Evolutionary conservation across 2,329 filamentous ascomycete species (phyloP).

Genomic region (Pyrenochaeta sp.): DNA sequence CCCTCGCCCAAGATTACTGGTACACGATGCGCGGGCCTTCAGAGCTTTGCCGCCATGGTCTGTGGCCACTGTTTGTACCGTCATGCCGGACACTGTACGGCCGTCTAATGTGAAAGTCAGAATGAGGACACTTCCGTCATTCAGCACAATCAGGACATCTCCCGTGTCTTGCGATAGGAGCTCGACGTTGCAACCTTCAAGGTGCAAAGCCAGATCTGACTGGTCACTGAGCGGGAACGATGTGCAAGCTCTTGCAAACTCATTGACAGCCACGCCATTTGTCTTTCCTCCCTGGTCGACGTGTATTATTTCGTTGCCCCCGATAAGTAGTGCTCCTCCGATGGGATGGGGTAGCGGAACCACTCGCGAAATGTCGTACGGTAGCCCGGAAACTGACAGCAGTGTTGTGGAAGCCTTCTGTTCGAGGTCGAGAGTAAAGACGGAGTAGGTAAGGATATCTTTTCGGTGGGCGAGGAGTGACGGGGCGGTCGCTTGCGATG

Average conservation of each 20-base stretch:
- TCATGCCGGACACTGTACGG: conserved; percentile 86
- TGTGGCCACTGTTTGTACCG: conserved; percentile 69
- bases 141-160: conserved; percentile 84
- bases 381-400: conserved; percentile 82
- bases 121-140: conserved; percentile 76
- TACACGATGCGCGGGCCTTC: conserved; percentile 71
- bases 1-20: conserved; percentile 72
- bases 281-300: conserved; percentile 95
- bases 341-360: conserved; percentile 85
- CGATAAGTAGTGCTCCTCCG: conserved; percentile 86
- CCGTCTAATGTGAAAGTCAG: conserved; percentile 88
- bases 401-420: conserved; percentile 93
- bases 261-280: conserved; percentile 91
- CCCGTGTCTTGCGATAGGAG: conserved; percentile 78
- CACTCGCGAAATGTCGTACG: conserved; percentile 85
- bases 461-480: conserved; percentile 78
- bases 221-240: conserved; percentile 88
- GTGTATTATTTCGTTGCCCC: conserved; percentile 90
- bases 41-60: conserved; percentile 72
- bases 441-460: conserved; percentile 88
- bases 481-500: conserved; percentile 75
- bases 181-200: conserved; percentile 84
- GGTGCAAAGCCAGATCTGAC: conserved; percentile 76
- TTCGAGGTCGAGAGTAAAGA: conserved; percentile 93
- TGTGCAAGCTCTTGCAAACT: conserved; percentile 83